Conservation (phyloP, 768 basidiomycete species). For the Boletales sp. region DNA sequence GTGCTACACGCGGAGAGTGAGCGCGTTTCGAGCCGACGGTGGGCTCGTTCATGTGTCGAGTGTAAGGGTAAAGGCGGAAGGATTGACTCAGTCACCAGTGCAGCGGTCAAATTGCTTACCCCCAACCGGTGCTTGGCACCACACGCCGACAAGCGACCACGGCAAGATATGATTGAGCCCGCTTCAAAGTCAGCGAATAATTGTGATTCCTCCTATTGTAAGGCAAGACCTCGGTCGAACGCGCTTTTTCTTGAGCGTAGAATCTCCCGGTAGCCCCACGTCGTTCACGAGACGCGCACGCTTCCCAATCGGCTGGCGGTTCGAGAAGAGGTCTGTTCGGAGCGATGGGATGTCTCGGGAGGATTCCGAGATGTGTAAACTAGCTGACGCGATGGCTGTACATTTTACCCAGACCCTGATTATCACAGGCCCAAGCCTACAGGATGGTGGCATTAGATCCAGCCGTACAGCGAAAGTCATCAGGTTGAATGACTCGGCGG, state of each 20-base stretch:
- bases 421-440: not conserved
- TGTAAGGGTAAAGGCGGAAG: not conserved
- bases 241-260: not conserved
- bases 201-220: no score
- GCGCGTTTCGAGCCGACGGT: conserved; percentile 27
- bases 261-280: not conserved
- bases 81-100: no score
- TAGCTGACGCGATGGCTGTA: conserved; percentile 20
- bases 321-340: not conserved
- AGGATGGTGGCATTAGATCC: no score
- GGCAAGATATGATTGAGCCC: conserved; percentile 10
- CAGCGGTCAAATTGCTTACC: no score
- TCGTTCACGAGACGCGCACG: not conserved
- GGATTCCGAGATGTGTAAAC: conserved; percentile 18
- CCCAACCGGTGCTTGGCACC: no score
- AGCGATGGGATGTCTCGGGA: conserved; percentile 1
- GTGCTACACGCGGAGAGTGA: conserved; percentile 26
- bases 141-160: conserved; percentile 5
- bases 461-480: no score
- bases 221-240: not conserved
- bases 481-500: no score
- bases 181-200: conserved; percentile 27
- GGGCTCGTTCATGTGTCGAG: conserved; percentile 19
- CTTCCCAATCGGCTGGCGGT: not conserved
- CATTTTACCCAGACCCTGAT: conserved; percentile 9